These are phyloP conservation scores for Aspergillus sp. DNA, from an alignment of 2,329 filamentous ascomycete species.

Conservation along the genomic window DNA sequence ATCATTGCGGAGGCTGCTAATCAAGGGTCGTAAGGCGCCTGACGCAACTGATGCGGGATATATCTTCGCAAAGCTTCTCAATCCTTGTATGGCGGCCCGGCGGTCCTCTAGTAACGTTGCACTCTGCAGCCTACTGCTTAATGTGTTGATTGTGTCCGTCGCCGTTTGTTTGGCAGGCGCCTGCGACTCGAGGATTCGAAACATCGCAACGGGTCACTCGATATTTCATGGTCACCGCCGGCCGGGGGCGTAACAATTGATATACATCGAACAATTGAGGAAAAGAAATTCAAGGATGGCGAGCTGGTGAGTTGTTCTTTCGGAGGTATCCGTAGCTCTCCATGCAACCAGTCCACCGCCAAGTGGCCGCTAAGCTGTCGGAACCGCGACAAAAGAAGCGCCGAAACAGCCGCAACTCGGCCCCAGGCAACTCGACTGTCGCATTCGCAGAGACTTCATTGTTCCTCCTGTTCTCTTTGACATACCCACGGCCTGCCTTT, in stretches of 20 bases:
- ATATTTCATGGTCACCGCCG: slow-evolving; percentile 48
- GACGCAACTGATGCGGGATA: slow-evolving; percentile 96
- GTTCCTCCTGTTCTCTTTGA: slow-evolving; percentile 11
- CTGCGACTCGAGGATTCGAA: slow-evolving; percentile 66
- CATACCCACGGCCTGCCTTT: slow-evolving; percentile 10
- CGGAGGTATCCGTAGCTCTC: slow-evolving; percentile 7
- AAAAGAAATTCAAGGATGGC: slow-evolving; percentile 16
- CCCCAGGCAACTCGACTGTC: slow-evolving; percentile 9
- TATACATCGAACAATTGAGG: slow-evolving; percentile 34
- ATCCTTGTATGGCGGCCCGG: slow-evolving; percentile 85
- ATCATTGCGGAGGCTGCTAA: slow-evolving; percentile 83
- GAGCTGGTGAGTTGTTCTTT: slow-evolving; percentile 26
- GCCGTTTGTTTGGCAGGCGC: slow-evolving; percentile 96
- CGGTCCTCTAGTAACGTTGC: slow-evolving; percentile 94
- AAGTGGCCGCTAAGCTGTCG: slow-evolving; percentile 28
- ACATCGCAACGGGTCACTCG: slow-evolving; percentile 47
- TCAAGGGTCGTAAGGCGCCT: slow-evolving; percentile 85
- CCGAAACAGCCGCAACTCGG: slow-evolving; percentile 25
- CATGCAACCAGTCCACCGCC: slow-evolving; percentile 19
- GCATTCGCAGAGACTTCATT: slow-evolving; percentile 27
- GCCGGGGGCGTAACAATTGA: slow-evolving; percentile 31
- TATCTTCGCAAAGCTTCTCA: slow-evolving; percentile 94
- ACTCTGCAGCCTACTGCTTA: slow-evolving; percentile 84
- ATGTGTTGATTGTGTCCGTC: slow-evolving; percentile 87
- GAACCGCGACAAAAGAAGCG: slow-evolving; percentile 31